Evolutionary conservation across 1,284 basidiomycete species (phyloP).

Genomic region (Moniliella sp.): DNA sequence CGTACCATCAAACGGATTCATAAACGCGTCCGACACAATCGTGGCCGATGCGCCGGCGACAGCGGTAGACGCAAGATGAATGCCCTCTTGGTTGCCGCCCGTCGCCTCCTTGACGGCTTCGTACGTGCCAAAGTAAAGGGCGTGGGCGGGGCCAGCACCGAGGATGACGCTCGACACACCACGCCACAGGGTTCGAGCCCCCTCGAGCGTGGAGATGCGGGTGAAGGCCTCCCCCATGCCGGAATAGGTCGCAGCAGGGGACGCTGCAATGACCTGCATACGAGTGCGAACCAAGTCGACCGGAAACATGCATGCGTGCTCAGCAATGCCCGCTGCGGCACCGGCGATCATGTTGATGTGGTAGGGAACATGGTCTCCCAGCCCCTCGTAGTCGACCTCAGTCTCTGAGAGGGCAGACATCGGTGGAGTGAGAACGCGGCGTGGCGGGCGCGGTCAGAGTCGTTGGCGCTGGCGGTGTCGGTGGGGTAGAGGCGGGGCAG

Average conservation of each 20-base stretch:
- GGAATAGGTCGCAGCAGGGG: conserved; percentile 60
- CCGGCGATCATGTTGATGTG: conserved; percentile 86
- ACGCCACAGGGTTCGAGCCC: conserved; percentile 70
- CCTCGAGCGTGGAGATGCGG: conserved; percentile 77
- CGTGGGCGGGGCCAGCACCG: conserved; percentile 92
- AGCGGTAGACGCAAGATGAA: conserved; percentile 58
- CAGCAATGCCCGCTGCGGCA: conserved; percentile 86
- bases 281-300: conserved; percentile 96
- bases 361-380: conserved; percentile 21
- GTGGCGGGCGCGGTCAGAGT: too few relatives aligned
- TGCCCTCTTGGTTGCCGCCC: conserved; percentile 61
- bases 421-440: too few relatives aligned
- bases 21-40: conserved; percentile 80
- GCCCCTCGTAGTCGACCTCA: conserved; percentile 31
- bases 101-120: conserved; percentile 80
- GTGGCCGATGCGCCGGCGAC: conserved; percentile 83
- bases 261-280: conserved; percentile 78
- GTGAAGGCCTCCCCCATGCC: conserved; percentile 67
- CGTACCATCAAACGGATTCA: conserved; percentile 98
- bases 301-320: conserved; percentile 97
- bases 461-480: too few relatives aligned
- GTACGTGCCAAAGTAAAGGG: conserved; percentile 88
- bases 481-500: too few relatives aligned
- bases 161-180: conserved; percentile 91
- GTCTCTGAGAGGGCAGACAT: too few relatives aligned